These are phyloP conservation scores for Cucurbita ficifolia DNA, from an alignment of 306 rosid species.

Conservation along the genomic window DNA sequence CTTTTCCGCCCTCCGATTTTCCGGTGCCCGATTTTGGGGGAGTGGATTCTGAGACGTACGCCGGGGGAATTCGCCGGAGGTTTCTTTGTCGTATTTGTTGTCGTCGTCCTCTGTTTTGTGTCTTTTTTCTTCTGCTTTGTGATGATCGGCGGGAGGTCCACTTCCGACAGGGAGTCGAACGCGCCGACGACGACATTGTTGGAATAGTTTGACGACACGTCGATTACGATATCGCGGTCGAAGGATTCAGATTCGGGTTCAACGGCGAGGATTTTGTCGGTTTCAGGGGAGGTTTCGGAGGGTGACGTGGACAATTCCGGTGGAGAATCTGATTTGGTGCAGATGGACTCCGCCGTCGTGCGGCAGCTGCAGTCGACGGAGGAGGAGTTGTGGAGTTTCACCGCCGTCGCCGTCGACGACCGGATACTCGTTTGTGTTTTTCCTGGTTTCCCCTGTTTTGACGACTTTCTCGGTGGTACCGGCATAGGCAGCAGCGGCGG, in stretches of 20 bases:
- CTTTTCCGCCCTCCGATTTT: slow-evolving; percentile 29
- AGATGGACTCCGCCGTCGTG: slow-evolving; percentile 36
- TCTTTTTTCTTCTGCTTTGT: slow-evolving; percentile 30
- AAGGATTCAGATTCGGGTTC: slow-evolving; percentile 16
- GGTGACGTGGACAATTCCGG: slow-evolving; percentile 26
- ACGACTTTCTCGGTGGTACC: slow-evolving; percentile 41
- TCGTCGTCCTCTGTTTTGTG: slow-evolving; percentile 20
- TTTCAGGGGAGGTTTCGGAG: slow-evolving; percentile 30
- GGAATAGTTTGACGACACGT: slow-evolving; percentile 29
- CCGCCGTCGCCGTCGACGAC: slow-evolving; percentile 1
- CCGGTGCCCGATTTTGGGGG: slow-evolving; percentile 36
- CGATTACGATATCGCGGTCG: slow-evolving; percentile 42
- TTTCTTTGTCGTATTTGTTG: slow-evolving; percentile 11
- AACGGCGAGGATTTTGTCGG: slow-evolving; percentile 48
- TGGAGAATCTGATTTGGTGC: slow-evolving; percentile 39
- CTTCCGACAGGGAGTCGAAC: slow-evolving; percentile 27
- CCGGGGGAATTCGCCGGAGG: slow-evolving; percentile 43
- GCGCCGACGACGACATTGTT: slow-evolving; percentile 20
- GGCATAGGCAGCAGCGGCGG: slow-evolving; percentile 3
- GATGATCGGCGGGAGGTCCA: slow-evolving; percentile 55
- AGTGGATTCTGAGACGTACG: slow-evolving; percentile 40
- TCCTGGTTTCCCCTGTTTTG: slow-evolving; percentile 32
- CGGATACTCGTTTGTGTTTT: slow-evolving; percentile 14
- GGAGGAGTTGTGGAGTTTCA: slow-evolving; percentile 19
- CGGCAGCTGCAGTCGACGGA: slow-evolving; percentile 36